These are phyloP conservation scores for Syzygium syzygioides DNA, from an alignment of 441 rosid genomes.

Conservation along the genomic window DNA sequence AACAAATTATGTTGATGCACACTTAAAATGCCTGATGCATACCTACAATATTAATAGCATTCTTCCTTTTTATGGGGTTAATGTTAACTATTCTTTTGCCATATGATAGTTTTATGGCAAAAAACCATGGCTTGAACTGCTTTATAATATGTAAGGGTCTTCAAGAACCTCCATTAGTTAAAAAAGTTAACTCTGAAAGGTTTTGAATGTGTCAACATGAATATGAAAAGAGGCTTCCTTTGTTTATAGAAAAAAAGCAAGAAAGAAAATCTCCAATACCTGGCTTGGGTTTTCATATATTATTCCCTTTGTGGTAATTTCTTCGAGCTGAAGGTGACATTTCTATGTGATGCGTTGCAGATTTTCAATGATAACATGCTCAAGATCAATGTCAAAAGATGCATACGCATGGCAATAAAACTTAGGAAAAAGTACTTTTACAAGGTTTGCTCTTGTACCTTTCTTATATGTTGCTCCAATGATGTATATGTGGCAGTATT, in stretches of 20 bases:
- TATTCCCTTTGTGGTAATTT: background rate
- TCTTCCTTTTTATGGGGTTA: background rate
- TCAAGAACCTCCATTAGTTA: background rate
- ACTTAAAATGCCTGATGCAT: background rate
- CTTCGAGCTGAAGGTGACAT: background rate
- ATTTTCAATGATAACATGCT: slow-evolving; percentile 83
- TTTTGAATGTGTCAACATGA: background rate
- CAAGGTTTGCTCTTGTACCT: slow-evolving; percentile 46
- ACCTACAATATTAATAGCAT: background rate
- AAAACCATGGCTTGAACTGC: background rate
- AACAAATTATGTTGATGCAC: background rate
- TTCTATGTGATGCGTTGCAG: slow-evolving; percentile 32
- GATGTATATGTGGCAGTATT: background rate
- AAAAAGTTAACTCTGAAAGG: background rate
- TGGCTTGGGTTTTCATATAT: background rate
- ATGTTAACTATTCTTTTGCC: background rate
- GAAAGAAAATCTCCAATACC: background rate
- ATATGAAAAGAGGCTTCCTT: background rate
- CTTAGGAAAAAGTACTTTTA: slow-evolving; percentile 77
- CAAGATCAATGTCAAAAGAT: slow-evolving; percentile 65
- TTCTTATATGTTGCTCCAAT: background rate
- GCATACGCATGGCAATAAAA: slow-evolving; percentile 68
- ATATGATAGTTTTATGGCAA: background rate
- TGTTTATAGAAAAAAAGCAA: background rate
- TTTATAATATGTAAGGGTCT: background rate